Percentiles rank a stretch among this genome's conserved stretches.
These are phyloP conservation scores for Coelastrella sp. DNA, from an alignment of 139 green algal genomes.

Conservation along the genomic window DNA sequence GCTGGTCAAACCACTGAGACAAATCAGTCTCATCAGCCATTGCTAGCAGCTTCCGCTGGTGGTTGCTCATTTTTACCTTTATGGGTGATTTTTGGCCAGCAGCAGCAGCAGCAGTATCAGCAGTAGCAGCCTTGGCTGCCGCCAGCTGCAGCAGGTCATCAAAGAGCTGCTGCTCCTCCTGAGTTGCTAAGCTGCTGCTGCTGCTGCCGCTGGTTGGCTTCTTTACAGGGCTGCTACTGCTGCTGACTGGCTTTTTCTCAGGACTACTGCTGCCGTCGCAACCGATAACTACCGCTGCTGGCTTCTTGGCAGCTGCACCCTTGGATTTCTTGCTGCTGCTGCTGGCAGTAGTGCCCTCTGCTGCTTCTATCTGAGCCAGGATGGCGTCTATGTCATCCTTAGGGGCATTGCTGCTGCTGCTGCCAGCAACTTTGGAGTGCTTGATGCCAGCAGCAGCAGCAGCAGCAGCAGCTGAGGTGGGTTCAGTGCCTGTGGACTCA, in stretches of 20 bases:
- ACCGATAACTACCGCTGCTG: not conserved
- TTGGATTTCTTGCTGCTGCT: constrained; percentile 10
- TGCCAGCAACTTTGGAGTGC: not conserved
- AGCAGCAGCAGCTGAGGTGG: not conserved
- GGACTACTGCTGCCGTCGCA: not conserved
- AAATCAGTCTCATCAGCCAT: not conserved
- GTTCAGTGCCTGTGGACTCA: not conserved
- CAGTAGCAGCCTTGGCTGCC: not conserved
- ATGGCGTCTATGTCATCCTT: constrained; percentile 18
- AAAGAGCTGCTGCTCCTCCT: not conserved
- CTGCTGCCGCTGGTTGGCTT: not conserved
- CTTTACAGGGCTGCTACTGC: not conserved
- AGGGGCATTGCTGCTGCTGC: not conserved
- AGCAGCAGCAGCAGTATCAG: not conserved
- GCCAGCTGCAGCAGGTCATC: not conserved
- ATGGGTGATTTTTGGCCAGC: not conserved
- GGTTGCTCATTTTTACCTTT: no score
- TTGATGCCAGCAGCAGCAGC: not conserved
- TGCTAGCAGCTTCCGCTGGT: not conserved
- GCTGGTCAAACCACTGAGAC: not conserved
- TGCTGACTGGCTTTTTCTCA: not conserved
- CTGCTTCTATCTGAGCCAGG: not conserved
- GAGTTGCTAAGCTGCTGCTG: not conserved
- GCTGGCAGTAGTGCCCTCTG: not conserved
- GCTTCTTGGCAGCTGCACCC: not conserved